Percentiles rank a stretch among this genome's conserved stretches.
Conservation (phyloP, 2,329 filamentous ascomycete species). For the Aspergillus persii region DNA sequence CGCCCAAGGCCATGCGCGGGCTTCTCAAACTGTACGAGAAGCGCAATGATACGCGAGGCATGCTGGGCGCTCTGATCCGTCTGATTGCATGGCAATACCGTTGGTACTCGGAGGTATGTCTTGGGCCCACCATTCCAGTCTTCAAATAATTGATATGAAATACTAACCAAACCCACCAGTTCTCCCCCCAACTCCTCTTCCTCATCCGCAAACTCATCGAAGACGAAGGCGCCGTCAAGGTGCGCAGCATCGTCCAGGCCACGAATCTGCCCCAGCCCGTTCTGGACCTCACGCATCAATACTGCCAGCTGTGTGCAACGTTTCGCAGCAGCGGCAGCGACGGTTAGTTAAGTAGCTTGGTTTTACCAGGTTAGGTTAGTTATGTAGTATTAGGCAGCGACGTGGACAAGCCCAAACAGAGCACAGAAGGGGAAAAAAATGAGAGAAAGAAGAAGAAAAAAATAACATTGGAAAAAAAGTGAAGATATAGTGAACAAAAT, state of each 20-base stretch:
- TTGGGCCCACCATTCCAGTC: background rate
- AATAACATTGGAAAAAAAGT: background rate
- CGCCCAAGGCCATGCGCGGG: slow-evolving; percentile 84
- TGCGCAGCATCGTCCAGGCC: slow-evolving; percentile 93
- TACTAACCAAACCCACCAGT: slow-evolving; percentile 49
- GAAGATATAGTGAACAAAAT: background rate
- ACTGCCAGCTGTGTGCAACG: slow-evolving; percentile 88
- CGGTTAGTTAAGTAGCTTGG: slow-evolving; percentile 51
- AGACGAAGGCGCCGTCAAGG: slow-evolving; percentile 95
- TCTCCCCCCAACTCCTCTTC: slow-evolving; percentile 85
- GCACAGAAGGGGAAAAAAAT: too few species aligned
- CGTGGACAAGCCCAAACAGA: background rate
- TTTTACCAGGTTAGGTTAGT: background rate
- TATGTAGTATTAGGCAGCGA: background rate
- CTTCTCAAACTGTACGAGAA: slow-evolving; percentile 77
- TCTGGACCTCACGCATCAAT: slow-evolving; percentile 91
- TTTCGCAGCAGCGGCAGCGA: slow-evolving; percentile 94
- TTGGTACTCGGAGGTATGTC: slow-evolving; percentile 90
- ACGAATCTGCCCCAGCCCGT: slow-evolving; percentile 92
- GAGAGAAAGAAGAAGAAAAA: background rate
- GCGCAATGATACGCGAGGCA: slow-evolving; percentile 74
- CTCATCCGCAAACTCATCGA: slow-evolving; percentile 91
- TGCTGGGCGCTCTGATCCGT: slow-evolving; percentile 80
- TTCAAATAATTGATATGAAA: background rate
- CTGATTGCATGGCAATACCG: slow-evolving; percentile 97